A percentile compares a stretch with the other conserved stretches of the same genome.
Conservation (phyloP, 805 yeast genomes). For the Suhomyces xylopsoci region DNA sequence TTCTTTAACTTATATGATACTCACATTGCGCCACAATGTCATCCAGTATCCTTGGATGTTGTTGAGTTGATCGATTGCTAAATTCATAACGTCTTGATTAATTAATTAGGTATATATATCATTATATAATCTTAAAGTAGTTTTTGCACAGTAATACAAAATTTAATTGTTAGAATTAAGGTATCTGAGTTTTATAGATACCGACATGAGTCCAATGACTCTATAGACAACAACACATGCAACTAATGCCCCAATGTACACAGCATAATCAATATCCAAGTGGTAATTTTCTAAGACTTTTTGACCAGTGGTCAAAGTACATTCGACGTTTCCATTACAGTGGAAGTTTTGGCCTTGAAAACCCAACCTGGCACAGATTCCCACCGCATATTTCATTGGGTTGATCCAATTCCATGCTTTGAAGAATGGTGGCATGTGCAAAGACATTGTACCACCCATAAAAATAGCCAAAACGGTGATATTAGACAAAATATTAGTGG, state of each 20-base stretch:
- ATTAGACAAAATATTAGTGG: constrained; percentile 18
- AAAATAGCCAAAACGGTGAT: constrained; percentile 21
- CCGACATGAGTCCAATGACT: constrained; percentile 21
- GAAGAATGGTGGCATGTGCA: constrained; percentile 25
- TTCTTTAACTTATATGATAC: constrained; percentile 37
- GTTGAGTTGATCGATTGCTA: constrained; percentile 35
- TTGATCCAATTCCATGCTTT: constrained; percentile 22
- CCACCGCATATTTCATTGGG: constrained; percentile 24
- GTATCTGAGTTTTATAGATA: not conserved
- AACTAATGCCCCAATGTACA: constrained; percentile 32
- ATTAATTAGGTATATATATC: not conserved
- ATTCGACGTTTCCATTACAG: constrained; percentile 14
- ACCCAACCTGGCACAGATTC: constrained; percentile 19
- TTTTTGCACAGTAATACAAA: not conserved
- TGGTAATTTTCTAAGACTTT: constrained; percentile 31
- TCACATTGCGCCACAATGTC: constrained; percentile 32
- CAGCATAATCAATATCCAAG: constrained; percentile 24
- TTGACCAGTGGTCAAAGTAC: constrained; percentile 30
- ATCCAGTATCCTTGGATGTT: constrained; percentile 34
- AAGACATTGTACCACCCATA: constrained; percentile 32
- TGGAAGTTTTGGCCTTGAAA: constrained; percentile 16
- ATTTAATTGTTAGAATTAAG: not conserved
- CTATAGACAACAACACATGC: constrained; percentile 36
- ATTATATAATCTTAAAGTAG: not conserved
- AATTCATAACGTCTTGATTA: not conserved